A percentile compares a stretch with the other conserved stretches of the same genome.
Conservation (phyloP, 441 rosid genomes). For the Raphanus hybrid region DNA sequence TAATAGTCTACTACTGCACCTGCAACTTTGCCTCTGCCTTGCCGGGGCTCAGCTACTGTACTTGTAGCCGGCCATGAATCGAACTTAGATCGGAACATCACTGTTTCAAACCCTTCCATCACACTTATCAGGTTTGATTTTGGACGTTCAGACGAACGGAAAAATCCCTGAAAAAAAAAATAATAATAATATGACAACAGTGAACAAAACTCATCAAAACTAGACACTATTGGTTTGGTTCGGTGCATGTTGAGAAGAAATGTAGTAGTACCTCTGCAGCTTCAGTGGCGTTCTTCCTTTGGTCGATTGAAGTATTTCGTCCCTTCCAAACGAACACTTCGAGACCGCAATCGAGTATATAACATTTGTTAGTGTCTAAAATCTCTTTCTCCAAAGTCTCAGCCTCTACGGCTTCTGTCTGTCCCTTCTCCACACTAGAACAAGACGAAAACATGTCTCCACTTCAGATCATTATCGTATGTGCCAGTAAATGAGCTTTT, state of each 20-base stretch:
- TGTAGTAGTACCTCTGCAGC: slow-evolving; percentile 70
- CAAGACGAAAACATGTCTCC: slow-evolving; percentile 41
- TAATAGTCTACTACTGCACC: slow-evolving; percentile 53
- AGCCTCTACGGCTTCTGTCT: slow-evolving; percentile 65
- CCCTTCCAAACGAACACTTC: slow-evolving; percentile 98
- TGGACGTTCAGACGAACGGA: slow-evolving; percentile 57
- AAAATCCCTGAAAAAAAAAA: slow-evolving; percentile 60
- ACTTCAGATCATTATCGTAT: slow-evolving; percentile 34
- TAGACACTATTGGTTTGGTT: slow-evolving; percentile 19
- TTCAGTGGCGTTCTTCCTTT: slow-evolving; percentile 81
- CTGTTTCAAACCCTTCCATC: slow-evolving; percentile 97
- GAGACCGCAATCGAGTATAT: slow-evolving; percentile 76
- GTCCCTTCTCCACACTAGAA: slow-evolving; percentile 84
- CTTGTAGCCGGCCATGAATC: slow-evolving; percentile 79
- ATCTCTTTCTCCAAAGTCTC: slow-evolving; percentile 78
- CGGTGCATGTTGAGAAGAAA: slow-evolving; percentile 31
- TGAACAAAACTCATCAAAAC: slow-evolving; percentile 28
- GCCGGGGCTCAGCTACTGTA: slow-evolving; percentile 69
- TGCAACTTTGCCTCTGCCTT: slow-evolving; percentile 98
- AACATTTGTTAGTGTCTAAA: slow-evolving; percentile 80
- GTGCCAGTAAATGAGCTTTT: slow-evolving; percentile 5
- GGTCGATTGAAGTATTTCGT: slow-evolving; percentile 75
- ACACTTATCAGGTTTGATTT: slow-evolving; percentile 74
- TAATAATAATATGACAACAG: background rate
- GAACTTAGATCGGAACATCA: slow-evolving; percentile 83